Evolutionary conservation across 2,329 filamentous ascomycete genomes (phyloP).

Genomic region (Curvularia verruculosa): DNA sequence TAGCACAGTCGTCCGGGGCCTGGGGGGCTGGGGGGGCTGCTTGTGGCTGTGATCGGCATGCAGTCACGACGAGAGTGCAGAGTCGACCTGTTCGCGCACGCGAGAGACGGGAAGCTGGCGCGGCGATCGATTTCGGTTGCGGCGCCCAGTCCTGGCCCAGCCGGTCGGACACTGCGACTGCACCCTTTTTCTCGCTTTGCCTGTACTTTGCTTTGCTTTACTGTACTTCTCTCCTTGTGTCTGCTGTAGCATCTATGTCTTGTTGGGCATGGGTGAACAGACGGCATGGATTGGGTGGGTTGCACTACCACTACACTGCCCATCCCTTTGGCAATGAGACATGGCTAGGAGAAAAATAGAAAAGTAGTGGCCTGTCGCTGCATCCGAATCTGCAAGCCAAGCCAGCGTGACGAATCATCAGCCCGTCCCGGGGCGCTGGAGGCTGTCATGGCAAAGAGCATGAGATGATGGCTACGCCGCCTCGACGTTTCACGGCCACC

Average conservation of each 20-base stretch:
- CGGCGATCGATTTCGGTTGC: conserved; percentile 15
- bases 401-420: neutral
- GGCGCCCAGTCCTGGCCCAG: neutral
- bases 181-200: neutral
- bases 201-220: too few relatives aligned
- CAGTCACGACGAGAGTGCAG: too few relatives aligned
- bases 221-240: too few relatives aligned
- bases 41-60: conserved; percentile 13
- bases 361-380: neutral
- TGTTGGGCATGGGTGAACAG: too few relatives aligned
- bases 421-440: neutral
- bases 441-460: neutral
- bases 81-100: conserved; percentile 1
- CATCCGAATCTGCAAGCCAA: neutral
- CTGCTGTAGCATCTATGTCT: too few relatives aligned
- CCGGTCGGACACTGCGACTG: too few relatives aligned
- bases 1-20: neutral
- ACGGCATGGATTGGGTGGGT: too few relatives aligned
- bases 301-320: neutral
- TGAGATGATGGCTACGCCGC: too few relatives aligned
- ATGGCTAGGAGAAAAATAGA: neutral
- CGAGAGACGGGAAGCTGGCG: conserved; percentile 12
- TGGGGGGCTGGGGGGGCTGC: too few relatives aligned
- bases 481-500: conserved; percentile 13
- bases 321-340: neutral